A percentile compares a stretch with the other conserved stretches of the same genome.
These are phyloP conservation scores for Komagataella pastoris DNA, from an alignment of 805 yeast species.

Conservation along the genomic window DNA sequence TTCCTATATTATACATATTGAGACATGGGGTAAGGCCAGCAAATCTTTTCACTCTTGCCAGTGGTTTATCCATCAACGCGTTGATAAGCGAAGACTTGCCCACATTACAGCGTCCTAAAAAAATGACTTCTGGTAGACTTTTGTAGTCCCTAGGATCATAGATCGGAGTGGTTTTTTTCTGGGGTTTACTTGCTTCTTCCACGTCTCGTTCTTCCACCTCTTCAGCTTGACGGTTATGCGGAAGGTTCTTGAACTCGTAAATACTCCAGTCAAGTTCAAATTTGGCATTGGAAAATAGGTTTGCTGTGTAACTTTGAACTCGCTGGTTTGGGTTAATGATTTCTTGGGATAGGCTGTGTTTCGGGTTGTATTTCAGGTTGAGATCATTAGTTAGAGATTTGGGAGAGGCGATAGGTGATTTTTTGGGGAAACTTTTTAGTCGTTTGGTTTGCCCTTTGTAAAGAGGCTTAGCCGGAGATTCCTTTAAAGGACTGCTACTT, in stretches of 20 bases:
- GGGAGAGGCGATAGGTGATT: background rate
- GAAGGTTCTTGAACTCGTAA: background rate
- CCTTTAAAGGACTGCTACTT: background rate
- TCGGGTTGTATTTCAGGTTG: background rate
- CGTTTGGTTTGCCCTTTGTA: background rate
- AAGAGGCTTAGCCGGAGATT: background rate
- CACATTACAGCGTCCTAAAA: constrained; percentile 74
- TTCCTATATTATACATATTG: constrained; percentile 59
- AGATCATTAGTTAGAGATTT: background rate
- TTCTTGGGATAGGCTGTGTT: background rate
- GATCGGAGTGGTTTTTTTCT: background rate
- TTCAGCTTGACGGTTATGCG: background rate
- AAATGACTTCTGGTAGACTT: constrained; percentile 58
- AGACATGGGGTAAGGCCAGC: constrained; percentile 43
- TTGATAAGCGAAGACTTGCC: constrained; percentile 78
- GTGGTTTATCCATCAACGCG: constrained; percentile 33
- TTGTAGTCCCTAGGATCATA: background rate
- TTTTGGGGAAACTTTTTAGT: background rate
- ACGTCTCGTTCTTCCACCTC: background rate
- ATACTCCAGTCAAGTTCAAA: background rate
- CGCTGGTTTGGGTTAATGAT: background rate
- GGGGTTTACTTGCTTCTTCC: background rate
- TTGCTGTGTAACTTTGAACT: background rate
- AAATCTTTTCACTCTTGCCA: constrained; percentile 26
- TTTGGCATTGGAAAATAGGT: background rate